Evolutionary conservation across 345 rosid species (phyloP), one percentile per base, ranked within the genome.

Genomic region (Eucalyptus tenuipes): DNA sequence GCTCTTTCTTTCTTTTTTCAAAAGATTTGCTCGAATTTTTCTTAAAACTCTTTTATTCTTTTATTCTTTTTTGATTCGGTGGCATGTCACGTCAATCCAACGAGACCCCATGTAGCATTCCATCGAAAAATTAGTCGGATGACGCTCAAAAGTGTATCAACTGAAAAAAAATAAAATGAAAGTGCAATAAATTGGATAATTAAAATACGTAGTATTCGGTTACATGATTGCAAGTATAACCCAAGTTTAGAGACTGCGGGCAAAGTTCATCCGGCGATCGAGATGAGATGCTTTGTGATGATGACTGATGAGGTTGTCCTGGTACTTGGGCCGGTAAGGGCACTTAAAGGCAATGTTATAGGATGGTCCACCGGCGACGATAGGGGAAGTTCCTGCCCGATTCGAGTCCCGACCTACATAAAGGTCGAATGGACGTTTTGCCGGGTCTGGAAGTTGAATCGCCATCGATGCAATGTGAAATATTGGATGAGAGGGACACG

Each of bases 201-300:
- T 57, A 25, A 57, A 57, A 57, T 52, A 57, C 29, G 13, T 25
- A 57, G 64, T 27, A 25, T 25, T 5, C 7, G 64, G 64, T 57
- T 10, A 0, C 64, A 5, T 25, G n/a, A 57, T 57, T 25, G 64
- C n/a, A 57, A 57, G 64, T 25, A 0, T 57, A 25, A 55, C 3
- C 12, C 29, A 1, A 55, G 61, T 55, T 55, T 27, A 57, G 64
- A 57, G 64, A 57, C 64, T 25, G 64, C 64, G 7, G 6, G 7
- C 13, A 0, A 57, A 57, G 64, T 57, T 57, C 7, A 57, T 11
- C 64, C 14, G n/a, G n/a, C n/a, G 14, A 57, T 57, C 64, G 64
- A 25, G 64, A 57, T 25, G 64, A 57, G 64, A 57, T 25, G 64
- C 64, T 52, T 57, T 12, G 64, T 20, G n/a, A 57, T n/a, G n/a